Conservation (phyloP, 2,329 filamentous ascomycete species). For the Fusarium sp. region DNA sequence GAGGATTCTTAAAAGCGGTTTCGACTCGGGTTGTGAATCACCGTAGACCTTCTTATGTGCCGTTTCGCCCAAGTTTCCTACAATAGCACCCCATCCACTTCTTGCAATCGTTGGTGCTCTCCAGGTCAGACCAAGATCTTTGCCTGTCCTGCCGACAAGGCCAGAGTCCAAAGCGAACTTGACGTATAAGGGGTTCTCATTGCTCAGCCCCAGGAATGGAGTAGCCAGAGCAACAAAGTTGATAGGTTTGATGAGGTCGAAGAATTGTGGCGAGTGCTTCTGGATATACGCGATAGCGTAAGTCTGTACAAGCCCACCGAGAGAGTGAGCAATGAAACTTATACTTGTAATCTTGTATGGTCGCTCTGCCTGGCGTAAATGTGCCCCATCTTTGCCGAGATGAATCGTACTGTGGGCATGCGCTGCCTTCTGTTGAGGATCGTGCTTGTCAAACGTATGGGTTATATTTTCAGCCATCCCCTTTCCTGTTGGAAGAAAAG, state of each 20-base stretch:
- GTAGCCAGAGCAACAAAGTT: constrained; percentile 92
- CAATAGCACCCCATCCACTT: constrained; percentile 89
- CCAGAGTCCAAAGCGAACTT: constrained; percentile 97
- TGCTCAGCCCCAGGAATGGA: constrained; percentile 90
- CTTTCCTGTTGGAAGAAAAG: constrained; percentile 76
- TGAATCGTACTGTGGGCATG: constrained; percentile 73
- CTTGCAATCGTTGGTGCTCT: constrained; percentile 85
- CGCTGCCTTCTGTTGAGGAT: constrained; percentile 58
- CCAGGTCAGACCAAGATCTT: constrained; percentile 96
- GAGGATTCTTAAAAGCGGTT: constrained; percentile 87
- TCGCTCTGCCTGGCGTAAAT: constrained; percentile 60
- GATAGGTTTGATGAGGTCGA: constrained; percentile 83
- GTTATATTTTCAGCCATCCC: constrained; percentile 58
- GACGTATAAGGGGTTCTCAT: constrained; percentile 97
- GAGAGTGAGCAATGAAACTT: constrained; percentile 91
- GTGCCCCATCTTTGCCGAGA: constrained; percentile 64
- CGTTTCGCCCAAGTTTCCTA: constrained; percentile 76
- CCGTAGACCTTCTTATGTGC: constrained; percentile 47
- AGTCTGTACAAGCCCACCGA: constrained; percentile 89
- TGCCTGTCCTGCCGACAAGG: constrained; percentile 92
- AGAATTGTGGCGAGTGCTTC: constrained; percentile 93
- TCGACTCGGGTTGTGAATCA: constrained; percentile 75
- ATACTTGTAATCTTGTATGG: constrained; percentile 92
- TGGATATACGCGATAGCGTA: constrained; percentile 97
- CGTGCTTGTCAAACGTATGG: constrained; percentile 56